These are phyloP conservation scores for Vitrella brassicaformis DNA, from an alignment of 73 alveolate genomes.

Conservation along the genomic window DNA sequence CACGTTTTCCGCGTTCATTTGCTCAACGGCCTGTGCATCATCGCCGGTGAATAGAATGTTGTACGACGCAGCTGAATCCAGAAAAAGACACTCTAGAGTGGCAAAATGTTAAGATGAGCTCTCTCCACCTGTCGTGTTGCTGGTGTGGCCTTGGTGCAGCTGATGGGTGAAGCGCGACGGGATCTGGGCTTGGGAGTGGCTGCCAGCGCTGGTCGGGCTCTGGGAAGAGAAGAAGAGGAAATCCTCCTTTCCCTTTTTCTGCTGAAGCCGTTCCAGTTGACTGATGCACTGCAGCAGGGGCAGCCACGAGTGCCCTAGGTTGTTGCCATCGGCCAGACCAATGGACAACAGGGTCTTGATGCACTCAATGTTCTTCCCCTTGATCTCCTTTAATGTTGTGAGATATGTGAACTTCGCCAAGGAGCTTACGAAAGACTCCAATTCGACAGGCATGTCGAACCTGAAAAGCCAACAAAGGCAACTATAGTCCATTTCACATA, in stretches of 20 bases:
- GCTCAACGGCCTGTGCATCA: no score
- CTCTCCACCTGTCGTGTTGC: background rate
- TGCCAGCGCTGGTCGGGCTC: background rate
- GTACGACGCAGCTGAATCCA: no score
- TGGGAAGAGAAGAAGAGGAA: background rate
- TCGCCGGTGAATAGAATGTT: no score
- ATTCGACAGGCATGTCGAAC: slow-evolving; percentile 31
- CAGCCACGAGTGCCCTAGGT: slow-evolving; percentile 41
- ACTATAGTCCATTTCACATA: background rate
- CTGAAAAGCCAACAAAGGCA: background rate
- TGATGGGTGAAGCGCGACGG: no score
- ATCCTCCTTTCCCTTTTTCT: background rate
- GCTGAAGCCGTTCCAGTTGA: slow-evolving; percentile 17
- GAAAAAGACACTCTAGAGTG: background rate
- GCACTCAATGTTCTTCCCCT: slow-evolving; percentile 46
- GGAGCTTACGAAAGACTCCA: slow-evolving; percentile 50
- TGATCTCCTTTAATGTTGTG: slow-evolving; percentile 25
- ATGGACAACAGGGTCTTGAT: slow-evolving; percentile 40
- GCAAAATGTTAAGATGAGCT: background rate
- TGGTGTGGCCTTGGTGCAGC: no score
- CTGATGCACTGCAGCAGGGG: slow-evolving; percentile 42
- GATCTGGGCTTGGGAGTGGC: no score
- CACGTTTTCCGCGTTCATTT: no score
- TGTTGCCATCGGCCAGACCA: slow-evolving; percentile 49
- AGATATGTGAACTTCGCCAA: slow-evolving; percentile 44